Evolutionary conservation across 371 early-diverging fungal species (phyloP).

Genomic region (Amoeboaphelidium protococcarum): DNA sequence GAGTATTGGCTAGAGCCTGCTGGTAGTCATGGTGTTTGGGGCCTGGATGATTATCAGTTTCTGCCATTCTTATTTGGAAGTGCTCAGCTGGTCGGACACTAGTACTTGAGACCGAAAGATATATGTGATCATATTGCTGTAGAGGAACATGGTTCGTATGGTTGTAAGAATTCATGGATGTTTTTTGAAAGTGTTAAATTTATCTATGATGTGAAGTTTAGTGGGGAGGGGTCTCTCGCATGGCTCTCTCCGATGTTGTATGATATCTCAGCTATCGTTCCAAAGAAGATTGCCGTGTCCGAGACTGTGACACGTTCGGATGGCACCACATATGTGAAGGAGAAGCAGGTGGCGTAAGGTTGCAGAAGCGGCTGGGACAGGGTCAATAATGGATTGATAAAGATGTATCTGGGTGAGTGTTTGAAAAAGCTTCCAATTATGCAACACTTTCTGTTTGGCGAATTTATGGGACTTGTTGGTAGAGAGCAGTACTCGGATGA

Average conservation of each 20-base stretch:
- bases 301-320: no score
- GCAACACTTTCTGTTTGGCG: slow-evolving; percentile 94
- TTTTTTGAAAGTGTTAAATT: no score
- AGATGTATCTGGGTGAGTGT: slow-evolving; percentile 95
- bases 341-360: no score
- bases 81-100: slow-evolving; percentile 42
- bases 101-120: slow-evolving; percentile 33
- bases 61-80: slow-evolving; percentile 89
- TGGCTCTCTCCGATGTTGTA: slow-evolving; percentile 90
- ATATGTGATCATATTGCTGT: slow-evolving; percentile 58
- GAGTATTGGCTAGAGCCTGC: slow-evolving; percentile 96
- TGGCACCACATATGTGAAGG: no score
- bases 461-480: slow-evolving; percentile 9
- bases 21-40: slow-evolving; percentile 98
- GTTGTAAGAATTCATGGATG: no score
- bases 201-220: neutral
- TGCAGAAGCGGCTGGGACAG: no score
- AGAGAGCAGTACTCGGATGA: neutral
- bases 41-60: slow-evolving; percentile 94
- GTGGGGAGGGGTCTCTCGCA: slow-evolving; percentile 35
- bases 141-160: slow-evolving; percentile 41
- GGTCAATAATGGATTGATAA: slow-evolving; percentile 75
- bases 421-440: slow-evolving; percentile 86
- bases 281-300: no score
- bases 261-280: slow-evolving; percentile 72